Base-by-base conservation (phyloP, 495 filamentous ascomycete species). In the Trichoderma gamsii region DNA sequence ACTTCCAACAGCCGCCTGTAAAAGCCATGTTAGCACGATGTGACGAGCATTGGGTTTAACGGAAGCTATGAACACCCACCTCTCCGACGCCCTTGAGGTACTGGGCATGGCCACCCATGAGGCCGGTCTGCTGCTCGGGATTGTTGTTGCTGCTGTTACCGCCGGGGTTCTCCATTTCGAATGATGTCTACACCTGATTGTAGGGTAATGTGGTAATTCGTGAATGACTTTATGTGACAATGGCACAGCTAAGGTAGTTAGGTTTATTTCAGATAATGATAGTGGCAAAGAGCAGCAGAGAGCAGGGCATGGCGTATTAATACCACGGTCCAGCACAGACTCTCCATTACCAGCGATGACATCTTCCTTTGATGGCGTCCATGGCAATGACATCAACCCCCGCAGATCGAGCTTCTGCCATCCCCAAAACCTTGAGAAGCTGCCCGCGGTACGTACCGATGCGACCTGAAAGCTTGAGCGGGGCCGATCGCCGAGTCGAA, bases 81-180 rank as follows among this genome's bases (percentile, higher is more conserved):
- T 83, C 80, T n/a, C 79, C 72, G 7, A 76, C 77, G 46, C 81
- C 81, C 64, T 83, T 82, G 68, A 82, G 73, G 64, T 80, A 83
- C 69, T 82, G 79, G 32, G 76, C 79, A 46, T 82, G 81, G 35
- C 76, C 74, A 29, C 75, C 69, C 16, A 81, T 52, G n/a, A 83
- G 78, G 29, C 80, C 75, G 0, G 79, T 76, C 56, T 61, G 56
- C 23, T 61, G 23, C 23, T 29, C 9, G 23, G 11, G 8, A 11
- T 61, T 18, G 27, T 61, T 61, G 23, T 29, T 61, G 27, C n/a
- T 61, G 56, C n/a, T 32, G 56, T 9, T 38, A 9, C 35, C 35
- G 35, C 56, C 13, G 56, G 25, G 13, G 56, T 12, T 13, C 23
- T 61, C 56, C 56, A 61, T 61, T 52, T 16, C n/a, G 23, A 61